Evolutionary conservation across 352 stramenopile genomes (phyloP).

Genomic region (Phytophthora ramorum): DNA sequence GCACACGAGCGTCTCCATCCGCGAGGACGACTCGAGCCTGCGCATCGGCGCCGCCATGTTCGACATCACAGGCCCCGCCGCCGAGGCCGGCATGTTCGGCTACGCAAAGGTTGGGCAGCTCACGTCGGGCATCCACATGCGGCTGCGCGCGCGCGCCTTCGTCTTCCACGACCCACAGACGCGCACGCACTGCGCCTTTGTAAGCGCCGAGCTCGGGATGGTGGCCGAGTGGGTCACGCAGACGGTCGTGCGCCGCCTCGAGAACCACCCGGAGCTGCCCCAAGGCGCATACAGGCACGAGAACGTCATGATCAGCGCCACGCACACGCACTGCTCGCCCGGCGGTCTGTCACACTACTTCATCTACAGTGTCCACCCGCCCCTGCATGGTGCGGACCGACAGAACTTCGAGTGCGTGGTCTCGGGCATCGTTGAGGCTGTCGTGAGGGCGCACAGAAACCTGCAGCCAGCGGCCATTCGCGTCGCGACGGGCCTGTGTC

Average conservation of each 20-base stretch:
- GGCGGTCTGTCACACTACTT: constrained; percentile 93
- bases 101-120: constrained; percentile 85
- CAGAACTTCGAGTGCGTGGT: constrained; percentile 93
- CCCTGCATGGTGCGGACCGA: constrained; percentile 68
- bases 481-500: constrained; percentile 65
- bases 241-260: constrained; percentile 70
- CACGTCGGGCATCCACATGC: constrained; percentile 88
- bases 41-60: constrained; percentile 79
- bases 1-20: constrained; percentile 27
- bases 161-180: constrained; percentile 59
- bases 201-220: constrained; percentile 91
- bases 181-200: constrained; percentile 70
- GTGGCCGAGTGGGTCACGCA: constrained; percentile 90
- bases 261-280: constrained; percentile 51
- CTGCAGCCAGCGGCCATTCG: constrained; percentile 69
- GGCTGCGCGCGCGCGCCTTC: constrained; percentile 82
- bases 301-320: constrained; percentile 92
- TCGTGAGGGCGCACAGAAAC: constrained; percentile 82
- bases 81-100: constrained; percentile 89
- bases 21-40: constrained; percentile 30
- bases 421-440: constrained; percentile 85
- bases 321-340: constrained; percentile 92
- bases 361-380: constrained; percentile 90
- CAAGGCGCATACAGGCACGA: constrained; percentile 58
- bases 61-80: constrained; percentile 86